These are phyloP conservation scores for Fomitopsis serialis DNA, from an alignment of 768 basidiomycete species.

Conservation along the genomic window DNA sequence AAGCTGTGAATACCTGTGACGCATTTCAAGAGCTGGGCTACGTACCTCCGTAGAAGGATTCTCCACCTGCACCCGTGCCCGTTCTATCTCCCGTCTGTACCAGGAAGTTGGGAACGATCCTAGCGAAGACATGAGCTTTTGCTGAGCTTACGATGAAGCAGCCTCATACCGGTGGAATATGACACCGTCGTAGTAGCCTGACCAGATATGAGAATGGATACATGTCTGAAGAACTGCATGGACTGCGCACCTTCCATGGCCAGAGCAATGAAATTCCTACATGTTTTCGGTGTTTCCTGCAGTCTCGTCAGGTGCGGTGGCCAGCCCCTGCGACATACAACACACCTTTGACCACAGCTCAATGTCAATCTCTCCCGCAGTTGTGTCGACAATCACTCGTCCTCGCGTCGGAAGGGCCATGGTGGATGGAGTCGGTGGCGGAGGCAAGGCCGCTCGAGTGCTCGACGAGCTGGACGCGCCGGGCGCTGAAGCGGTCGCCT, in stretches of 20 bases:
- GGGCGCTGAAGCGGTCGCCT: too few relatives aligned
- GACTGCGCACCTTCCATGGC: slow-evolving; percentile 77
- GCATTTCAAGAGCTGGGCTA: not conserved
- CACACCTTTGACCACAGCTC: slow-evolving; percentile 89
- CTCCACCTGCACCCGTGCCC: slow-evolving; percentile 87
- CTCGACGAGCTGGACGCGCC: too few relatives aligned
- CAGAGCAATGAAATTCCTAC: slow-evolving; percentile 84
- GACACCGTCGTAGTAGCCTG: slow-evolving; percentile 94
- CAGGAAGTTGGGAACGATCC: slow-evolving; percentile 87
- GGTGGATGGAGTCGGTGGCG: not conserved
- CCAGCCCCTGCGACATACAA: not conserved
- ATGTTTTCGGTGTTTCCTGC: slow-evolving; percentile 91
- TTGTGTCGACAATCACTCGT: slow-evolving; percentile 84
- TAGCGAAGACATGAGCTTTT: slow-evolving; percentile 16
- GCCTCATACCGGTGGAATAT: slow-evolving; percentile 78
- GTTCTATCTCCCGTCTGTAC: slow-evolving; percentile 94
- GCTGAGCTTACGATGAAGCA: not conserved
- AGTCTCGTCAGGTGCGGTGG: not conserved
- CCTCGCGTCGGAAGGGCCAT: slow-evolving; percentile 88
- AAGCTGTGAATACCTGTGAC: not conserved
- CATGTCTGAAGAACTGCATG: not conserved
- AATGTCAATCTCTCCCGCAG: slow-evolving; percentile 81
- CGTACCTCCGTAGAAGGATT: slow-evolving; percentile 89
- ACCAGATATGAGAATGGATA: not conserved
- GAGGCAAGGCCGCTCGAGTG: too few relatives aligned